Conservation (phyloP, 495 filamentous ascomycete species). For the Viridothelium virens region DNA sequence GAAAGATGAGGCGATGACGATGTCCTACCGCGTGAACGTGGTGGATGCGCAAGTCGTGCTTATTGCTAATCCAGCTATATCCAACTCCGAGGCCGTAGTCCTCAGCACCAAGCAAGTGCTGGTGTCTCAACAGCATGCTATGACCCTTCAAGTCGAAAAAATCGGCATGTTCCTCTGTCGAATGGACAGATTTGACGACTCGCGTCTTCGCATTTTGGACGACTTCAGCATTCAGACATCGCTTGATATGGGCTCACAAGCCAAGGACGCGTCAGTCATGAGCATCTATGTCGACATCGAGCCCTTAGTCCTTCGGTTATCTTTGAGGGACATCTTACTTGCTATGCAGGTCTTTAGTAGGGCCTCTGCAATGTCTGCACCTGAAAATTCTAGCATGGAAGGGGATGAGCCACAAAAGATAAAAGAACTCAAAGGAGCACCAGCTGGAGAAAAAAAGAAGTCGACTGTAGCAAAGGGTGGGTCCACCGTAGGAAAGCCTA, state of each 20-base stretch:
- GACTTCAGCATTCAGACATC: conserved; percentile 89
- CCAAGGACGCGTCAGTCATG: conserved; percentile 58
- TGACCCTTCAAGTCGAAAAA: conserved; percentile 83
- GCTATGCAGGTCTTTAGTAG: conserved; percentile 89
- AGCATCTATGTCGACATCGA: conserved; percentile 83
- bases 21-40: conserved; percentile 87
- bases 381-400: conserved; percentile 40
- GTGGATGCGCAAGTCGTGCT: conserved; percentile 94
- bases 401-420: conserved; percentile 55
- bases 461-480: conserved; percentile 56
- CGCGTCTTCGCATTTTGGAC: conserved; percentile 80
- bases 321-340: conserved; percentile 86
- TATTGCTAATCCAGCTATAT: conserved; percentile 84
- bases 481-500: conserved; percentile 51
- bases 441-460: conserved; percentile 34
- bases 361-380: conserved; percentile 75
- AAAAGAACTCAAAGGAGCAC: conserved; percentile 52
- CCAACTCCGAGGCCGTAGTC: conserved; percentile 90
- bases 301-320: conserved; percentile 85
- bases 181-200: conserved; percentile 92
- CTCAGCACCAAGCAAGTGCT: conserved; percentile 89
- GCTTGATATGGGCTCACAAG: conserved; percentile 66
- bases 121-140: conserved; percentile 85
- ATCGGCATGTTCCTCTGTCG: conserved; percentile 97
- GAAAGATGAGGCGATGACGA: conserved; percentile 49